A percentile compares a stretch with the other conserved stretches of the same genome.
Evolutionary conservation across 352 stramenopile genomes (phyloP).

Genomic region (Phytophthora meadii): DNA sequence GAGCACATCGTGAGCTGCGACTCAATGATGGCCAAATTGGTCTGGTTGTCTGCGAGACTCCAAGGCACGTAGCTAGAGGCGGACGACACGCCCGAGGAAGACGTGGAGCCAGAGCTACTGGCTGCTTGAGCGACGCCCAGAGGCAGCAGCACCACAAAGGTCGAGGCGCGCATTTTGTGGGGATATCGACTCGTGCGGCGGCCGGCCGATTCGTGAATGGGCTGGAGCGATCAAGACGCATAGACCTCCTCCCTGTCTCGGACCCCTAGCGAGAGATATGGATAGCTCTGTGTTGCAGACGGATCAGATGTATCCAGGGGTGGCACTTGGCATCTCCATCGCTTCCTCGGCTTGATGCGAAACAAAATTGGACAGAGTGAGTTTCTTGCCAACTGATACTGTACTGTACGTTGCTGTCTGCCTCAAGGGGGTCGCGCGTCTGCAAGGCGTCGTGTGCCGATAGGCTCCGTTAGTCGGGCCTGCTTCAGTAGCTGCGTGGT

Average conservation of each 20-base stretch:
- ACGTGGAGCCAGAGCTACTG: constrained; percentile 15
- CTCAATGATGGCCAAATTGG: constrained; percentile 37
- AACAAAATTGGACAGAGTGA: too few relatives aligned
- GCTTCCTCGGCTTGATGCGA: too few relatives aligned
- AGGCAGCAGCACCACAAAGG: constrained; percentile 23
- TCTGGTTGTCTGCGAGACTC: constrained; percentile 50
- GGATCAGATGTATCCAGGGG: constrained; percentile 33
- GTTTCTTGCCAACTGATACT: too few relatives aligned
- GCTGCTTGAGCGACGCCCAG: constrained; percentile 11
- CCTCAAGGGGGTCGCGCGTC: constrained; percentile 1
- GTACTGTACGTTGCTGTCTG: not conserved
- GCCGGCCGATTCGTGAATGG: constrained; percentile 21
- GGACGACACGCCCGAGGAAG: constrained; percentile 16
- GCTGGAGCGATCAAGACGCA: constrained; percentile 2
- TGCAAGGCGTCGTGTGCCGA: constrained; percentile 12
- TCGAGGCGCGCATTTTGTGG: constrained; percentile 12
- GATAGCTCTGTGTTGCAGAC: constrained; percentile 12
- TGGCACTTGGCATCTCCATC: constrained; percentile 16
- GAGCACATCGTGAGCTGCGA: constrained; percentile 58
- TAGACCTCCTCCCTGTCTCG: constrained; percentile 2
- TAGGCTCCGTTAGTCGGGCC: constrained; percentile 21
- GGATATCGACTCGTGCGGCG: not conserved
- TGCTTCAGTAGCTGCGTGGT: constrained; percentile 17
- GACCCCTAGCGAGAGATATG: not conserved
- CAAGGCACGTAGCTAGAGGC: constrained; percentile 42